Base-by-base conservation (phyloP, 768 basidiomycete genomes). In the Termitomyces sp. region DNA sequence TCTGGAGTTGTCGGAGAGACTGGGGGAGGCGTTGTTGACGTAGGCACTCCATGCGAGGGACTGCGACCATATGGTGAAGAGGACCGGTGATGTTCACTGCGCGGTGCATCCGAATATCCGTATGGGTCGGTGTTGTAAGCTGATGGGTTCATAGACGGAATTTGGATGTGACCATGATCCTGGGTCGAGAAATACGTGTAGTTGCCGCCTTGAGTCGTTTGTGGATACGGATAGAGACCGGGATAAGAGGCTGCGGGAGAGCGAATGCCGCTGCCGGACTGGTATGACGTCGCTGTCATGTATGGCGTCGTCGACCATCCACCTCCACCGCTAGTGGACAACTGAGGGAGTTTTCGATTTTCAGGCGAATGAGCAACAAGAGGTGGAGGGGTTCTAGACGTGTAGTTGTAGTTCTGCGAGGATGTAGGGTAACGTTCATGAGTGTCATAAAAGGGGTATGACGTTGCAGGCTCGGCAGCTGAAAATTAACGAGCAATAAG, bases 171-270 rank as follows among this genome's bases (percentile, higher is more conserved):
- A 36, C 55, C 51, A 56, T 64, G 75, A 34, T 75, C 73, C 48
- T 73, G 70, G 18, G 67, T 59, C 27, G 67, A 63, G 57, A 77
- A 73, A 66, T 82, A 82, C 16, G 72, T 69, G 65, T 80, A 80
- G n/a, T 72, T 63, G 57, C 70, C 68, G 60, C 72, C 63, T 63
- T 73, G 73, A 42, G 62, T 67, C 24, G 68, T 71, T 12, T 54
- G 52, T 31, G 79, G 72, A 66, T 84, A 85, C 47, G 74, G 70
- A 69, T 86, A 88, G 49, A 78, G 73, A 59, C 78, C 58, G 24
- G 84, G 80, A 70, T 88, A 89, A 24, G 81, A 79, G 36, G 85
- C 81, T 16, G 85, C 80, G 9, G 87, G 85, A 13, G 87, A 85
- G 62, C 86, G 85, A 68, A 87, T 81, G 65, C 74, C 67, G 48